phyloP scores from a whole-genome alignment of 2,329 filamentous ascomycete genomes.

The Pseudonectria buxi region DNA sequence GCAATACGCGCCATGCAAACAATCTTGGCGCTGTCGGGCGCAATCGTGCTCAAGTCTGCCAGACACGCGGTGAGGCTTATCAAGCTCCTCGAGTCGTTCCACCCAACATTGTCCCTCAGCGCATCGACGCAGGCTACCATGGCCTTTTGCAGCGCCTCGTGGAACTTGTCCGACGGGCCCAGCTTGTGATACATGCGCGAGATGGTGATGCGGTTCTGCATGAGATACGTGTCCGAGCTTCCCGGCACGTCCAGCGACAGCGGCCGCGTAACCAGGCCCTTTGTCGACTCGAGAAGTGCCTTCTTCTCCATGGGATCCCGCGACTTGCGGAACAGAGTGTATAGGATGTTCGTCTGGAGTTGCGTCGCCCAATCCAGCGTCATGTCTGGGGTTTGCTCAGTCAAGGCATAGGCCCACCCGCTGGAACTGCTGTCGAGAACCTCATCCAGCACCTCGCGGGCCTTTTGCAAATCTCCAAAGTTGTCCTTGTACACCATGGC shows the following conservation, averaged over 20 bases:
- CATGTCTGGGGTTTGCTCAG: constrained; percentile 7
- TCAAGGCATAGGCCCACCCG: constrained; percentile 17
- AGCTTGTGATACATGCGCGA: constrained; percentile 20
- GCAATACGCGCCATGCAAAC: constrained; percentile 14
- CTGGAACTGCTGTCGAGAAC: constrained; percentile 15
- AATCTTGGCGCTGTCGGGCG: constrained; percentile 9
- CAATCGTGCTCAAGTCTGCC: constrained; percentile 8
- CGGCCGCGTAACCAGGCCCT: constrained; percentile 11
- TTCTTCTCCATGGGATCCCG: constrained; percentile 14
- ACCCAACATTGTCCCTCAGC: constrained; percentile 15
- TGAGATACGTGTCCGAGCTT: constrained; percentile 5
- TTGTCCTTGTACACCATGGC: constrained; percentile 12
- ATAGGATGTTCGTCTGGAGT: constrained; percentile 12
- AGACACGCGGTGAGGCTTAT: constrained; percentile 11
- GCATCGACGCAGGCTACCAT: constrained; percentile 13
- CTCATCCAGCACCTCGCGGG: constrained; percentile 13
- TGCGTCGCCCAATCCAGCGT: constrained; percentile 10
- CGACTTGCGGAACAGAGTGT: constrained; percentile 14
- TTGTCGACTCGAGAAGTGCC: constrained; percentile 9
- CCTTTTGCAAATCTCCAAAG: constrained; percentile 6
- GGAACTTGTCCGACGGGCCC: constrained; percentile 15
- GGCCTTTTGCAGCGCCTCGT: constrained; percentile 13
- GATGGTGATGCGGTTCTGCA: constrained; percentile 8
- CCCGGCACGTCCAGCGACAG: constrained; percentile 16
- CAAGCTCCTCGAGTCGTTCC: constrained; percentile 18